Evolutionary conservation across 108 stramenopile species (phyloP).

Genomic region (Chaetoceros muelleri): DNA sequence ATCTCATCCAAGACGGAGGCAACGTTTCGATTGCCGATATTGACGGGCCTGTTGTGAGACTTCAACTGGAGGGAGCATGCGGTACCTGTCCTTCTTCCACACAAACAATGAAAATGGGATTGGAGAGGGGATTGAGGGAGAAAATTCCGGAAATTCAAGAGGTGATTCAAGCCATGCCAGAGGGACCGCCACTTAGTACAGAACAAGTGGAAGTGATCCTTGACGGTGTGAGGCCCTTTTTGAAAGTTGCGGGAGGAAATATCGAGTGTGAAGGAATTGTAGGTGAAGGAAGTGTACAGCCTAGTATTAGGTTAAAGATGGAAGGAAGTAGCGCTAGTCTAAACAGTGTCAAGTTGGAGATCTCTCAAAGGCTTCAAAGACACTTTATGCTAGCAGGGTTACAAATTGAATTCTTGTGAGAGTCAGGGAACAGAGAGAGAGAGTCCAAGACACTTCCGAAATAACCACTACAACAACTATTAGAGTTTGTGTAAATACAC

Average conservation of each 20-base stretch:
- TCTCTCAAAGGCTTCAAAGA: constrained; percentile 88
- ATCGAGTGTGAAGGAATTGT: constrained; percentile 62
- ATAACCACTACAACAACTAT: no score
- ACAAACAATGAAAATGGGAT: constrained; percentile 98
- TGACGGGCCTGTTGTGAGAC: constrained; percentile 90
- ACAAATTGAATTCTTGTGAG: constrained; percentile 53
- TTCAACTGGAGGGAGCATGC: constrained; percentile 95
- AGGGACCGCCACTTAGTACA: constrained; percentile 72
- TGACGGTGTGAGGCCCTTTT: constrained; percentile 91
- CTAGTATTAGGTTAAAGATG: constrained; percentile 83
- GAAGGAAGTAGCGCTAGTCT: constrained; percentile 74
- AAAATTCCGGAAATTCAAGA: constrained; percentile 95
- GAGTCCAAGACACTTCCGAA: no score
- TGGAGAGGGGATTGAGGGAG: constrained; percentile 83
- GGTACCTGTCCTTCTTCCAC: constrained; percentile 92
- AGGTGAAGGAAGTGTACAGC: constrained; percentile 75
- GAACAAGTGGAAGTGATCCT: constrained; percentile 76
- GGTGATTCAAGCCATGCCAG: constrained; percentile 90
- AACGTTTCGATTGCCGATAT: constrained; percentile 91
- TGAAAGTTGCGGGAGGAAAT: constrained; percentile 88
- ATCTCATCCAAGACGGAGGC: constrained; percentile 82
- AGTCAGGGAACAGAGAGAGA: no score
- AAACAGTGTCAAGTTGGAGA: constrained; percentile 91
- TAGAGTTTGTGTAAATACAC: no score
- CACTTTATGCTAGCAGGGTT: constrained; percentile 92